Conservation (phyloP, 306 rosid species). For the Quercus berberidifolia region DNA sequence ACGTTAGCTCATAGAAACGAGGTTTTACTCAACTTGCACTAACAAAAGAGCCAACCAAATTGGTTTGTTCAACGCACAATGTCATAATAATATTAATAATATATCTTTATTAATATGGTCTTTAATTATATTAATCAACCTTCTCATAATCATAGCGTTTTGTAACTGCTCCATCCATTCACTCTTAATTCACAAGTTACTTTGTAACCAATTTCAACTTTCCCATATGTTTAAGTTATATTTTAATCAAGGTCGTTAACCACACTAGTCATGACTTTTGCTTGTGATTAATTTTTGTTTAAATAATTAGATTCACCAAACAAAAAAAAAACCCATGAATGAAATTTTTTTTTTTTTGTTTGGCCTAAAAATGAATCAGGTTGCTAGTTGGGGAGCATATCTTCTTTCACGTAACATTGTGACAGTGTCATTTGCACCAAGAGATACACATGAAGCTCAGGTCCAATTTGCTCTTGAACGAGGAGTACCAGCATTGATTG, state of each 20-base stretch:
- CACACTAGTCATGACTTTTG: neutral
- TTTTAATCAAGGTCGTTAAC: neutral
- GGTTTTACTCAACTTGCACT: neutral
- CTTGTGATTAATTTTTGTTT: neutral
- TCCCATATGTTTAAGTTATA: neutral
- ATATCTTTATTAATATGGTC: neutral
- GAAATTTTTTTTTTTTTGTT: neutral
- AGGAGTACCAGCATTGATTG: conserved; percentile 94
- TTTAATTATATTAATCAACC: neutral
- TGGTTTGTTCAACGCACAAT: conserved; percentile 4
- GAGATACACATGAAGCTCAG: conserved; percentile 89
- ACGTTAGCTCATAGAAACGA: neutral
- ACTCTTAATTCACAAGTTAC: conserved; percentile 2
- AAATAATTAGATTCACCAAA: neutral
- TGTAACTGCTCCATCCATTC: neutral
- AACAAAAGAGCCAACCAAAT: neutral
- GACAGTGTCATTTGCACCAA: conserved; percentile 88
- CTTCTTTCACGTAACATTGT: conserved; percentile 75
- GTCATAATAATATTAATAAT: neutral
- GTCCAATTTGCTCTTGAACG: conserved; percentile 97
- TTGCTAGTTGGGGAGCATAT: conserved; percentile 96
- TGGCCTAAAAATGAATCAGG: conserved; percentile 34
- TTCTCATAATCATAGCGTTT: neutral
- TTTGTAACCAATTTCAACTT: neutral
- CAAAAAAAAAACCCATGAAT: neutral